These are phyloP conservation scores for Physcomitrellopsis africana DNA, from an alignment of 225 moss, liverwort and hornwort species.

Conservation along the genomic window DNA sequence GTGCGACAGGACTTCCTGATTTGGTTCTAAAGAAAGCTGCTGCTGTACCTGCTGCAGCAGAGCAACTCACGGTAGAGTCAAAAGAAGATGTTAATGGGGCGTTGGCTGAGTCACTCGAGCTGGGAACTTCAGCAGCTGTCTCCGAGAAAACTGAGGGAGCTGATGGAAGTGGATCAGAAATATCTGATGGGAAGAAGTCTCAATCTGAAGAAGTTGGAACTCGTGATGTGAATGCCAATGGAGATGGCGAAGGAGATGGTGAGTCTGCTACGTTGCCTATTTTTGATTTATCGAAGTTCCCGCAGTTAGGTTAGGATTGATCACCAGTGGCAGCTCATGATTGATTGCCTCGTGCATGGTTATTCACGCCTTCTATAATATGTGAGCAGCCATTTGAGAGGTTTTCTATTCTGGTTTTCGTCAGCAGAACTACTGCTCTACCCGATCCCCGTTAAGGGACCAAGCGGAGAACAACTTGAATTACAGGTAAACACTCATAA, in stretches of 20 bases:
- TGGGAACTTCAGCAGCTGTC: slow-evolving; percentile 34
- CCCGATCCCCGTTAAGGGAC: slow-evolving; percentile 71
- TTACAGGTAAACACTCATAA: slow-evolving; percentile 52
- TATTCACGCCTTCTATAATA: neutral
- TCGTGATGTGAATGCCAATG: slow-evolving; percentile 47
- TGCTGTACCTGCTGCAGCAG: slow-evolving; percentile 65
- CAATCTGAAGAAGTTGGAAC: slow-evolving; percentile 38
- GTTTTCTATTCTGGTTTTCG: slow-evolving; percentile 3
- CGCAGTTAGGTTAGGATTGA: slow-evolving; percentile 9
- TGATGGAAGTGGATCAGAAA: slow-evolving; percentile 21
- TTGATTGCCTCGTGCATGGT: neutral
- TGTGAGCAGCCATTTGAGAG: neutral
- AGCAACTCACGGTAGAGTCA: slow-evolving; percentile 47
- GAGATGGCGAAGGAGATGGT: slow-evolving; percentile 48
- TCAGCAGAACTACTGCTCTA: slow-evolving; percentile 72
- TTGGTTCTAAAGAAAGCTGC: slow-evolving; percentile 47
- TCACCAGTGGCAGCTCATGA: slow-evolving; percentile 12
- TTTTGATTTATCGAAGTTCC: neutral
- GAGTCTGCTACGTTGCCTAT: slow-evolving; percentile 19
- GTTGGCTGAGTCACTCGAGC: slow-evolving; percentile 29
- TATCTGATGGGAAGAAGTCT: slow-evolving; percentile 27
- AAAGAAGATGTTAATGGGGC: slow-evolving; percentile 44
- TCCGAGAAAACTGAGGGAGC: slow-evolving; percentile 31
- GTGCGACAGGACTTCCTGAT: slow-evolving; percentile 63
- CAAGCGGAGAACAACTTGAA: slow-evolving; percentile 77